These are phyloP conservation scores for Arachis monticola DNA, from an alignment of 331 rosid species.

Conservation along the genomic window DNA sequence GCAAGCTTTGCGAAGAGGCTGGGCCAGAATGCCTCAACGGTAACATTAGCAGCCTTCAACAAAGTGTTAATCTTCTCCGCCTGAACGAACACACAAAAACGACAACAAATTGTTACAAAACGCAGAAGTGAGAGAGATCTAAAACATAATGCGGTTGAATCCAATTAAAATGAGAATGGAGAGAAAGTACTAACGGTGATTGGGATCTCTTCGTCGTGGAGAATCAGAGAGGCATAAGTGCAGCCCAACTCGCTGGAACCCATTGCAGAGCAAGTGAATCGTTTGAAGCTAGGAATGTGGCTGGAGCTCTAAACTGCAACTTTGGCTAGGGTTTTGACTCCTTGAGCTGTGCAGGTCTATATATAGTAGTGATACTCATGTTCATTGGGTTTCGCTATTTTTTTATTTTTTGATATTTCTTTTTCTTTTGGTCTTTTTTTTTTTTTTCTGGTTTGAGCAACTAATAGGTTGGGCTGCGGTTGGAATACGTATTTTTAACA, in stretches of 20 bases:
- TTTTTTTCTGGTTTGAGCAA: too few species aligned
- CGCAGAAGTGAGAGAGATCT: not conserved
- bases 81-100: constrained; percentile 29
- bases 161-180: not conserved
- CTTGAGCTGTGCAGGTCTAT: not conserved
- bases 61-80: constrained; percentile 69
- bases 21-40: constrained; percentile 74
- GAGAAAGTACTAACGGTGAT: constrained; percentile 54
- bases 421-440: too few species aligned
- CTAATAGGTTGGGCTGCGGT: too few species aligned
- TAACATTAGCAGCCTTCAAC: constrained; percentile 60
- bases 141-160: not conserved
- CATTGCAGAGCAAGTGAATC: constrained; percentile 44
- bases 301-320: not conserved
- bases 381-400: too few species aligned
- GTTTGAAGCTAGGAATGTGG: not conserved
- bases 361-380: constrained; percentile 2
- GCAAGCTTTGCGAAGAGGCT: constrained; percentile 68
- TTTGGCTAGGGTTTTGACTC: constrained; percentile 33
- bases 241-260: constrained; percentile 63
- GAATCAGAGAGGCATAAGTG: constrained; percentile 63
- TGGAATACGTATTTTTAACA: too few species aligned
- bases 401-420: too few species aligned
- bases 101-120: constrained; percentile 10
- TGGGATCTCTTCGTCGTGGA: constrained; percentile 67